Conservation (phyloP, 2,329 filamentous ascomycete species). For the Talaromyces funiculosus region DNA sequence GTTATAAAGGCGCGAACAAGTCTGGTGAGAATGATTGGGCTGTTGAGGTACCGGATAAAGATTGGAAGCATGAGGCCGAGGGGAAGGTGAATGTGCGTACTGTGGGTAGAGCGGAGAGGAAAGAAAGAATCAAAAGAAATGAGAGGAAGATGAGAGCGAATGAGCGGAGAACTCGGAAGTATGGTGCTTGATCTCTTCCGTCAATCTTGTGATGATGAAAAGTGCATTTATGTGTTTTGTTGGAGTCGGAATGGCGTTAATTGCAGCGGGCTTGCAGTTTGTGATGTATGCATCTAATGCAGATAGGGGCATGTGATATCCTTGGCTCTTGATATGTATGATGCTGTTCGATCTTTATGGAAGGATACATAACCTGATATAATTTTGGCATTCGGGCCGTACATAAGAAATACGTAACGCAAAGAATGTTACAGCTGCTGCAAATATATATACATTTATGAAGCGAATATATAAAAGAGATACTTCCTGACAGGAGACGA, state of each 20-base stretch:
- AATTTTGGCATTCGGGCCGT: not conserved
- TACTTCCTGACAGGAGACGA: constrained; percentile 6
- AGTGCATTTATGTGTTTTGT: constrained; percentile 11
- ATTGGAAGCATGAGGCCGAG: constrained; percentile 61
- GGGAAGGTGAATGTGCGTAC: constrained; percentile 60
- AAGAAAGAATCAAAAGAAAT: constrained; percentile 58
- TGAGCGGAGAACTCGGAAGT: constrained; percentile 45
- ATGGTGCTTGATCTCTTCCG: constrained; percentile 15
- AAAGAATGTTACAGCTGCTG: not conserved
- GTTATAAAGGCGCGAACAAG: constrained; percentile 87
- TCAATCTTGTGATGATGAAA: not conserved
- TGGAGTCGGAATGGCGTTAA: constrained; percentile 7
- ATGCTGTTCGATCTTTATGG: not conserved
- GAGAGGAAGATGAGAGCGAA: constrained; percentile 66
- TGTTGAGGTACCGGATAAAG: constrained; percentile 80
- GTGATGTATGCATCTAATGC: not conserved
- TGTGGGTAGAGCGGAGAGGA: constrained; percentile 60
- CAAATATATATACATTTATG: not conserved
- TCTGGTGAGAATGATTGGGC: constrained; percentile 78
- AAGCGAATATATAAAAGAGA: not conserved
- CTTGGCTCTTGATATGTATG: constrained; percentile 5
- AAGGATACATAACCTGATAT: not conserved
- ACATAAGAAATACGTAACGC: not conserved
- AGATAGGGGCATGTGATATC: not conserved
- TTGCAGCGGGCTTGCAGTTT: not conserved